Evolutionary conservation across 257 asterid species (phyloP), one percentile per base, ranked within the genome.

Genomic region (Cinchona pubescens): DNA sequence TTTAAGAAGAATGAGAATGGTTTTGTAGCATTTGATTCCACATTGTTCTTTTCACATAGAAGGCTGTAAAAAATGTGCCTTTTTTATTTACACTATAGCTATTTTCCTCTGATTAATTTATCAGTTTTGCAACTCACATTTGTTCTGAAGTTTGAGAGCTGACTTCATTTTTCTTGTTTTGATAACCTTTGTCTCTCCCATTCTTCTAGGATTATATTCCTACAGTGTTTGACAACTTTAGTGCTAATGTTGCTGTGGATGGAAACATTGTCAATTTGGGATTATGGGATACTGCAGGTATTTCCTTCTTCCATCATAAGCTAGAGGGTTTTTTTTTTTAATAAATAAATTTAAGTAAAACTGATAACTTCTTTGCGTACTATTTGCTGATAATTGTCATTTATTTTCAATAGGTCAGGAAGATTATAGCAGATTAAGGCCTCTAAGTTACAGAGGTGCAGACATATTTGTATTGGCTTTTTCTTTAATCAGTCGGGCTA

Each of bases 341-440:
- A n/a, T n/a, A n/a, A n/a, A n/a, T n/a, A n/a, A n/a, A 3, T 25
- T 18, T 16, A 67, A 3, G 21, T 23, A 38, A 37, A 67, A n/a
- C 55, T 67, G 71, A 61, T 18, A 10, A n/a, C 14, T 76, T 69
- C 49, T 18, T 38, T 64, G 18, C n/a, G n/a, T n/a, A n/a, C n/a
- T 58, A 35, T 61, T 30, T 66, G 69, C 48, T 55, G n/a, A 62
- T 79, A 38, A 29, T 76, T 61, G 27, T 64, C 61, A 27, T 75
- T 3, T 83, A 27, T 75, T 32, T 69, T 79, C 72, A 65, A 25
- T 72, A 93, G 98, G 98, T 38, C 98, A 93, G 78, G 98, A 93
- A 81, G 98, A 93, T 82, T 93, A 93, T 35, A 93, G 98, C 89
- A 93, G 98, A 78, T 78, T 93, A 91, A 93, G 98, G 89, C 98